These are phyloP conservation scores for Lactuca saligna DNA, from an alignment of 129 eudicot species.

Conservation along the genomic window DNA sequence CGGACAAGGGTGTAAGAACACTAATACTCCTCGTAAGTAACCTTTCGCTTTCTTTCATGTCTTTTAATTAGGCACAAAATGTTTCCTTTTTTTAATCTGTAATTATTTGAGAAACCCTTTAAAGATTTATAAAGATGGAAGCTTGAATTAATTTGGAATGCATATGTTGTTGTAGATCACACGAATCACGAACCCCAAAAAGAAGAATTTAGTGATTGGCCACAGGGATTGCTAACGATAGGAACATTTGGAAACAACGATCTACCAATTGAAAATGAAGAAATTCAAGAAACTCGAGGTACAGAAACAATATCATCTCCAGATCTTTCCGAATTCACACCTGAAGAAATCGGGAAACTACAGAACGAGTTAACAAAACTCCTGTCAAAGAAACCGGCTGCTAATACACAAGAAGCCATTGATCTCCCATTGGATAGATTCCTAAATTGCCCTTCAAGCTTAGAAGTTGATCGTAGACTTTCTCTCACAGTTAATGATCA, in stretches of 20 bases:
- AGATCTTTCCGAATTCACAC: constrained; percentile 86
- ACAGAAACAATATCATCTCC: constrained; percentile 55
- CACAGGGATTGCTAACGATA: constrained; percentile 73
- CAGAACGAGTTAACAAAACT: constrained; percentile 75
- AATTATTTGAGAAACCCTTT: not conserved
- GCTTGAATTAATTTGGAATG: constrained; percentile 5
- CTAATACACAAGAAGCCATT: constrained; percentile 31
- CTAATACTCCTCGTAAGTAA: constrained; percentile 49
- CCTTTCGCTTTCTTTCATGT: not conserved
- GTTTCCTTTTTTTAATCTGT: too few species aligned
- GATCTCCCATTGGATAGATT: constrained; percentile 94
- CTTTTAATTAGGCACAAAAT: not conserved
- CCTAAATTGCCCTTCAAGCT: constrained; percentile 96
- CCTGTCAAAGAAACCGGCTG: constrained; percentile 58
- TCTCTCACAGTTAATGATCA: constrained; percentile 44
- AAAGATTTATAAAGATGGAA: constrained; percentile 14
- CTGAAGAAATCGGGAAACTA: constrained; percentile 78
- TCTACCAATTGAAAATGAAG: constrained; percentile 32
- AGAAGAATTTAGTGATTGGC: constrained; percentile 92
- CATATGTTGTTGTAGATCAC: constrained; percentile 40
- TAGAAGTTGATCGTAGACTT: constrained; percentile 82
- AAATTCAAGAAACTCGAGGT: constrained; percentile 34
- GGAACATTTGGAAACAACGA: constrained; percentile 85
- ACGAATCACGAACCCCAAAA: constrained; percentile 49
- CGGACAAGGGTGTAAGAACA: constrained; percentile 49